Base-by-base conservation (phyloP, 768 basidiomycete genomes). In the Mycena amicta region DNA sequence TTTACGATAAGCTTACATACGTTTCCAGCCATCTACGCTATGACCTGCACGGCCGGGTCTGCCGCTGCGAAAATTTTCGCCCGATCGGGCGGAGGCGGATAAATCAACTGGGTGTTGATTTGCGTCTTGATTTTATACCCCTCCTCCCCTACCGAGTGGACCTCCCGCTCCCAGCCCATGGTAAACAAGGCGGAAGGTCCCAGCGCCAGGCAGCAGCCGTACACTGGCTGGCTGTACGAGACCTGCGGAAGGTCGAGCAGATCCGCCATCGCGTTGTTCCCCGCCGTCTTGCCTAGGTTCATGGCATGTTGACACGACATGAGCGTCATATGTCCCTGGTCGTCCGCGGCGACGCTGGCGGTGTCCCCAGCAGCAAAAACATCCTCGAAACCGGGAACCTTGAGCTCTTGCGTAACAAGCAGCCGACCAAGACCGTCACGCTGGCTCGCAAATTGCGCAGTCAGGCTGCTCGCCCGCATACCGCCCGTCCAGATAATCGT, bases 401-500 rank as follows among this genome's bases (percentile, higher is more conserved):
- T 18, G 40, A 65, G 59, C 12, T 59, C 51, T 20, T 59, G 56
- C 46, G 57, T 53, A 2, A 64, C 61, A 31, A 56, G 40, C 12
- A 67, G 56, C 3, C 67, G 62, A 3, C 61, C 65, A 16, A 64
- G 25, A 6, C 53, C 40, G 50, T 68, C 67, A 26, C 51, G 59
- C 30, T 62, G 43, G 16, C 46, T 60, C 49, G 67, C 59, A 15
- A 68, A 55, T 39, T 68, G 67, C 3, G 59, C 54, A 6, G 67
- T 68, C 27, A 68, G 63, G 15, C 26, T 1, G 40, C 55, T 62
- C 5, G 67, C 67, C 2, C 62, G 65, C 56, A 68, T 53, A 15
- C 67, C 67, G 2, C 58, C 67, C 22, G 67, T 64, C 67, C 67
- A 68, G n/a, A 68, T 61, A 11, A 63, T 59, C 8, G 67, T 66